Base-by-base conservation (phyloP, 2,329 filamentous ascomycete species). In the Penicillium sp. region DNA sequence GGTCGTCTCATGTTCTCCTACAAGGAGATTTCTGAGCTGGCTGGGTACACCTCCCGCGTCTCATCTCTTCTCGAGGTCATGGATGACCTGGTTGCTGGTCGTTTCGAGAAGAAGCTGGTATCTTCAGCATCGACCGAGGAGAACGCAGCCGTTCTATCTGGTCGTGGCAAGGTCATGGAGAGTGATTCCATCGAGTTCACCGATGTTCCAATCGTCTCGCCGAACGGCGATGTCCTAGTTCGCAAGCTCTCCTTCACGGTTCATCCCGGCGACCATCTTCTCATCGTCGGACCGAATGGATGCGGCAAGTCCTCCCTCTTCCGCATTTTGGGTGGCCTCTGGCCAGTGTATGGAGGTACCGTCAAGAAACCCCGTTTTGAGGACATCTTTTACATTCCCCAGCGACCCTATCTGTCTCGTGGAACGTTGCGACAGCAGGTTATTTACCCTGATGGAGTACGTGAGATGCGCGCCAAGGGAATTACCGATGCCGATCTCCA, bases 361-460 rank as follows among this genome's bases (percentile, higher is more conserved):
- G 95, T 99, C 22, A 86, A 92, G 72, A 98, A 98, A 77, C 95
- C 95, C 1, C 89, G 91, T 1, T 95, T 94, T 72, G 88, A 91
- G 68, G 91, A 95, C 75, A 98, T 99, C 74, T 99, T 98, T 80
- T 99, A 99, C 80, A 96, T 99, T 67, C 95, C 95, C 0, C 95
- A 99, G 74, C 88, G 95, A 1, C 95, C 95, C 0, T 99, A 99
- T 74, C 85, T 99, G 1, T 95, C 91, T 15, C 88, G 92, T 57
- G 95, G 95, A 24, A 93, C 91, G 1, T 86, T 99, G n/a, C 89
- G 95, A 42, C 93, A 98, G 76, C 95, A 99, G 73, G 93, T 99
- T 70, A 97, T 95, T 62, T 99, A 99, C 78, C 95, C 95, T 0
- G 95, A 99, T 77, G 90, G 88, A 9, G 79, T 96, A 19, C 89